Conservation (phyloP, 83 land plant species). For the Thuja plicata region DNA sequence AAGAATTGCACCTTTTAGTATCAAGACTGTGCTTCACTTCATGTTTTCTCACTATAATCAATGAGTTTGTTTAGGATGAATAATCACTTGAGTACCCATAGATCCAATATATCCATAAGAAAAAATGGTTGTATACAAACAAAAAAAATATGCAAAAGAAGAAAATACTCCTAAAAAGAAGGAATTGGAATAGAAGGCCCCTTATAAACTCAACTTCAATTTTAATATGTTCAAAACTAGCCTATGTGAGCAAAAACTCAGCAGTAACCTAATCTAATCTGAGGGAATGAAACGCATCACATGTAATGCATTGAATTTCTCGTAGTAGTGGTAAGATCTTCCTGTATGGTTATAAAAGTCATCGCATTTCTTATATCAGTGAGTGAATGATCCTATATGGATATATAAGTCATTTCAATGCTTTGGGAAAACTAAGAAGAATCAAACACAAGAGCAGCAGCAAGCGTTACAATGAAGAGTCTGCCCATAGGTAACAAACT, state of each 20-base stretch:
- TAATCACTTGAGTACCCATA: background rate
- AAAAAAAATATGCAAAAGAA: background rate
- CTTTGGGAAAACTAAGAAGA: background rate
- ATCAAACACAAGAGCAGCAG: background rate
- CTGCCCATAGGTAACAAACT: background rate
- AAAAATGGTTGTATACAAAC: background rate
- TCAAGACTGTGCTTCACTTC: background rate
- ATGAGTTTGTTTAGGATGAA: background rate
- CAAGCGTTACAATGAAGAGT: background rate
- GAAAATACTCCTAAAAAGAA: background rate
- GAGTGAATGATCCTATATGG: background rate
- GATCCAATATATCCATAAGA: background rate
- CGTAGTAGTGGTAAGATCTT: background rate
- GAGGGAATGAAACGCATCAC: background rate
- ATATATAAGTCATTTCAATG: background rate
- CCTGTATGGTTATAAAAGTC: background rate
- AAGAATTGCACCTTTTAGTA: background rate
- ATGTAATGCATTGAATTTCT: background rate
- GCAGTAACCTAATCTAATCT: too few relatives aligned
- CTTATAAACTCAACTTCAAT: background rate
- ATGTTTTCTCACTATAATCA: background rate
- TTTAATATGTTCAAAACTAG: background rate
- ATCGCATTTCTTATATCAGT: background rate
- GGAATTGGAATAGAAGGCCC: background rate
- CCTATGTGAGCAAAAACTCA: background rate